Percentiles rank a stretch among this genome's conserved stretches.
Conservation (phyloP, 148 eudicot genomes). For the Diospyros lotus region DNA sequence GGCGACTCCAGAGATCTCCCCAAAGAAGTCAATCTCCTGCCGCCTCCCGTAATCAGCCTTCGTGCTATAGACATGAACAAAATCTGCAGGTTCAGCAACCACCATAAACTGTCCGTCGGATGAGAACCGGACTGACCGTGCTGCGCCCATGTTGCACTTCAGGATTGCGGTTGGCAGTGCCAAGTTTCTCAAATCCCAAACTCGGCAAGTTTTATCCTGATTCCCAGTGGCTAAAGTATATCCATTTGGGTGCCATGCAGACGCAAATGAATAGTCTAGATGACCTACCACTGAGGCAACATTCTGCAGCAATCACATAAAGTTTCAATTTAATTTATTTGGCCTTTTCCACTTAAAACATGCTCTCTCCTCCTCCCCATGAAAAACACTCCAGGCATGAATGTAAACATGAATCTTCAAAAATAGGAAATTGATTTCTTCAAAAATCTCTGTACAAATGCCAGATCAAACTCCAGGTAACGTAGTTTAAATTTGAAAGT, state of each 20-base stretch:
- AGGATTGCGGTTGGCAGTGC: conserved; percentile 49
- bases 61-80: conserved; percentile 66
- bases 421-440: background rate
- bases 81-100: conserved; percentile 89
- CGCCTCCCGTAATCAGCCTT: conserved; percentile 42
- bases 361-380: background rate
- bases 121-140: conserved; percentile 77
- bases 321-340: background rate
- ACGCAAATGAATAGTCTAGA: conserved; percentile 79
- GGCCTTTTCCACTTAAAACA: background rate
- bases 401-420: background rate
- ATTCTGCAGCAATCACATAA: conserved; percentile 25
- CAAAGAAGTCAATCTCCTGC: conserved; percentile 89
- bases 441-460: background rate
- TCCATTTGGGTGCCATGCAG: conserved; percentile 90
- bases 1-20: conserved; percentile 83
- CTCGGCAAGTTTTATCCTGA: conserved; percentile 85
- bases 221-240: conserved; percentile 77
- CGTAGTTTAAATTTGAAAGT: too few relatives aligned
- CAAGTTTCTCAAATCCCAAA: conserved; percentile 79
- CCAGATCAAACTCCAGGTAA: too few relatives aligned
- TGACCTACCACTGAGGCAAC: conserved; percentile 69
- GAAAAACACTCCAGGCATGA: background rate
- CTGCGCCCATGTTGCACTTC: conserved; percentile 79
- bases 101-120: conserved; percentile 76